These are phyloP conservation scores for Basipetospora sp. DNA, from an alignment of 2,329 filamentous ascomycete genomes.

Conservation along the genomic window DNA sequence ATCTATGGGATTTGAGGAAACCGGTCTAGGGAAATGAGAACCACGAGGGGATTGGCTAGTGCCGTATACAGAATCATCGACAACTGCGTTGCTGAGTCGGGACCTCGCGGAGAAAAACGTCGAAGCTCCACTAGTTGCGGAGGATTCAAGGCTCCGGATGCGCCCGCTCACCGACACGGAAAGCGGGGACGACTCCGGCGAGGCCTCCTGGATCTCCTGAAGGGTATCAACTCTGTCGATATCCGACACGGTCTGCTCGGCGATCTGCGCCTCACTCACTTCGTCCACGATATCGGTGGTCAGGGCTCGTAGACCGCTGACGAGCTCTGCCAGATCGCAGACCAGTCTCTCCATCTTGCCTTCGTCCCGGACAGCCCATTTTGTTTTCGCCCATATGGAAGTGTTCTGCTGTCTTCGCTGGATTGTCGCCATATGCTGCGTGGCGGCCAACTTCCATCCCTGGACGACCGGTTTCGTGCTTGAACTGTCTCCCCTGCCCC, in stretches of 20 bases:
- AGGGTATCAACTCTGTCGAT: conserved; percentile 2
- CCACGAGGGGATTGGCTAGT: background rate
- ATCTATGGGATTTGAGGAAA: background rate
- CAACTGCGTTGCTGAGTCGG: background rate
- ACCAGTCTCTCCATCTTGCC: conserved; percentile 2
- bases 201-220: conserved; percentile 1
- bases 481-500: too few species aligned
- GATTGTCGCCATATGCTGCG: background rate
- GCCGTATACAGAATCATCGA: background rate
- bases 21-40: too few species aligned
- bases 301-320: conserved; percentile 1
- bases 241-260: background rate
- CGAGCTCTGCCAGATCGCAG: background rate
- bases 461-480: background rate
- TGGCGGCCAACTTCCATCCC: background rate
- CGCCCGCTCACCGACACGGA: background rate
- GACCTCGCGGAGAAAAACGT: background rate
- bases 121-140: background rate
- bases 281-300: background rate
- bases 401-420: background rate
- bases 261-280: background rate
- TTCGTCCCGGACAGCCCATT: conserved; percentile 5
- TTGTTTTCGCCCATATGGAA: background rate
- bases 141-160: background rate
- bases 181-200: background rate